phyloP scores from a whole-genome alignment of 2,329 filamentous ascomycete species.

The Fusarium sororula region DNA sequence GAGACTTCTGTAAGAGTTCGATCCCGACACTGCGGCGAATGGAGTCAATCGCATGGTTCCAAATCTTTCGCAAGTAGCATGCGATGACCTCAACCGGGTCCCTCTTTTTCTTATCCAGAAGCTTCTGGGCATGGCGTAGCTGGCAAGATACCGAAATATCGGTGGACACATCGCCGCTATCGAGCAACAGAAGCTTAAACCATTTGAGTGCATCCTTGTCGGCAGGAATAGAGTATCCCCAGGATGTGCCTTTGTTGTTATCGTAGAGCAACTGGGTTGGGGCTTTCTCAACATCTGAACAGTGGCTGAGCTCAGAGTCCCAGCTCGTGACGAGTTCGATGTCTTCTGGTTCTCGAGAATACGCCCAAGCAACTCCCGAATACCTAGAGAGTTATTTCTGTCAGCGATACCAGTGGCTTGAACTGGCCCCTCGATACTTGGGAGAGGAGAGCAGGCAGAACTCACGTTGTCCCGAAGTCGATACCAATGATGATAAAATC shows the following conservation, averaged over 20 bases:
- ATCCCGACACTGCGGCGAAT: no score
- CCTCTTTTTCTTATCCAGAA: slow-evolving; percentile 14
- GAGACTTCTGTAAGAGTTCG: no score
- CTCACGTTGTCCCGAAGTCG: slow-evolving; percentile 59
- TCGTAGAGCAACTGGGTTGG: slow-evolving; percentile 44
- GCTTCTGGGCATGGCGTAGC: slow-evolving; percentile 14
- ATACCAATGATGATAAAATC: slow-evolving; percentile 51
- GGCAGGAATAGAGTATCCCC: slow-evolving; percentile 46
- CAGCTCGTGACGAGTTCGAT: slow-evolving; percentile 47
- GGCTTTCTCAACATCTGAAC: slow-evolving; percentile 45
- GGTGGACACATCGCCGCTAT: no score
- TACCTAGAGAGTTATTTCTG: slow-evolving; percentile 45
- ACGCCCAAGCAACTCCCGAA: slow-evolving; percentile 54
- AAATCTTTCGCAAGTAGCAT: slow-evolving; percentile 46
- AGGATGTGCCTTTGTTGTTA: neutral
- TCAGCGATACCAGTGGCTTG: fast-evolving
- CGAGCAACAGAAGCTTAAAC: slow-evolving; percentile 55
- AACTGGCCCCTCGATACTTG: no score
- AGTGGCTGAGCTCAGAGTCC: slow-evolving; percentile 32
- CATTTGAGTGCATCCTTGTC: slow-evolving; percentile 45
- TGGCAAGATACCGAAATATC: no score
- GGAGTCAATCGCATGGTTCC: slow-evolving; percentile 42
- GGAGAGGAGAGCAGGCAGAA: neutral
- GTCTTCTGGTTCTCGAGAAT: slow-evolving; percentile 36
- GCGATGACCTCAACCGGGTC: slow-evolving; percentile 43